Evolutionary conservation across 305 asterid species (phyloP).

Genomic region (Ilex paraguariensis): DNA sequence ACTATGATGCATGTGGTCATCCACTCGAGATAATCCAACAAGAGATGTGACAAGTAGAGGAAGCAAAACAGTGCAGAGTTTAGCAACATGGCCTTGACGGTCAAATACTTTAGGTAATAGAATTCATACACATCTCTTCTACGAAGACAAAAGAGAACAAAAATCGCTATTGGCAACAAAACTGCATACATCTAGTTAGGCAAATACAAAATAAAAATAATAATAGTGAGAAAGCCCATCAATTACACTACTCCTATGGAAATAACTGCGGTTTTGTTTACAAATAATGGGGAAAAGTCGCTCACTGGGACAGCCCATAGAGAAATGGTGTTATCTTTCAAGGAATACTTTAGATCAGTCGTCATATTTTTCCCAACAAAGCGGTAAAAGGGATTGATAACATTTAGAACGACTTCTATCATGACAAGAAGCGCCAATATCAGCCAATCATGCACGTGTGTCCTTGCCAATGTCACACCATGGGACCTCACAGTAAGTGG

Average conservation of each 20-base stretch:
- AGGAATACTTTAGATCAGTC: conserved; percentile 72
- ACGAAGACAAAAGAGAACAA: conserved; percentile 57
- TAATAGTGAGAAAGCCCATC: no score
- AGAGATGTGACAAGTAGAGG: conserved; percentile 64
- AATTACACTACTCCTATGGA: neutral
- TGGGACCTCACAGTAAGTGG: conserved; percentile 68
- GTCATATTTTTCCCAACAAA: conserved; percentile 92
- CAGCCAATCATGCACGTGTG: conserved; percentile 81
- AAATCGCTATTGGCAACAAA: conserved; percentile 51
- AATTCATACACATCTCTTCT: conserved; percentile 77
- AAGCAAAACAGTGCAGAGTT: conserved; percentile 60
- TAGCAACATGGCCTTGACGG: conserved; percentile 65
- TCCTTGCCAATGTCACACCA: conserved; percentile 64
- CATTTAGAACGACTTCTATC: conserved; percentile 33
- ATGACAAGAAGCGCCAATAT: conserved; percentile 51
- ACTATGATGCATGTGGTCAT: conserved; percentile 73
- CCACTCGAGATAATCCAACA: conserved; percentile 70
- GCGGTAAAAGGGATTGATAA: conserved; percentile 64
- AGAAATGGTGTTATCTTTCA: conserved; percentile 58
- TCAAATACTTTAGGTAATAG: conserved; percentile 79
- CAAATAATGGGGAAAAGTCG: conserved; percentile 10
- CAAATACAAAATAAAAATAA: neutral
- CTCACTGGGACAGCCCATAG: conserved; percentile 69
- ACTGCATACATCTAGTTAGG: conserved; percentile 48
- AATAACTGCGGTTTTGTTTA: neutral